Evolutionary conservation across 306 rosid species (phyloP).

Genomic region (Heteromeles arbutifolia): DNA sequence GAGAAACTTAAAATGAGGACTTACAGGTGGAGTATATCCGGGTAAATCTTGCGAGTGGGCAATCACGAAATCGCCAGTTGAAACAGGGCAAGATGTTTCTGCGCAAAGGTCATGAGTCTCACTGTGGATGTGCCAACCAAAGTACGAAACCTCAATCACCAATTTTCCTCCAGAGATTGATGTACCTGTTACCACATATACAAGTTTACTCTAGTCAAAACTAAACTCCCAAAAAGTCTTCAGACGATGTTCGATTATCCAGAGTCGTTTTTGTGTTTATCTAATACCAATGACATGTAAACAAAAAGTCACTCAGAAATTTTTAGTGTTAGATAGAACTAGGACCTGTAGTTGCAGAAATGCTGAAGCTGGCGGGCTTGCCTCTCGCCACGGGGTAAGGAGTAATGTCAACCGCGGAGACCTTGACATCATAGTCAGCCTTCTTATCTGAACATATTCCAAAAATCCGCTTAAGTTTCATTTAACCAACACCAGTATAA

Average conservation of each 20-base stretch:
- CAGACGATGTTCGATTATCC: background rate
- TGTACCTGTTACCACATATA: constrained; percentile 32
- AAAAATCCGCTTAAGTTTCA: background rate
- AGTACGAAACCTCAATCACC: constrained; percentile 68
- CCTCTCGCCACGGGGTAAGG: constrained; percentile 77
- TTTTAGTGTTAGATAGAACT: background rate
- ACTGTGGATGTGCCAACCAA: constrained; percentile 70
- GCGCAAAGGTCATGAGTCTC: constrained; percentile 79
- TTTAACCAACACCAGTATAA: background rate
- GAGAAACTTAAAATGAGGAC: constrained; percentile 25
- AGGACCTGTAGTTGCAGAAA: constrained; percentile 67
- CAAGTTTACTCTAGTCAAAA: background rate
- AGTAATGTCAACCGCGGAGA: constrained; percentile 59
- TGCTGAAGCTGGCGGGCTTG: constrained; percentile 66
- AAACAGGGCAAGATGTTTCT: constrained; percentile 79
- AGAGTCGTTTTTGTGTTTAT: background rate
- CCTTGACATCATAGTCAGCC: constrained; percentile 52
- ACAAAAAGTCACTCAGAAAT: background rate
- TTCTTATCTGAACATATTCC: constrained; percentile 48
- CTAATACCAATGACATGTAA: background rate
- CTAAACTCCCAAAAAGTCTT: background rate
- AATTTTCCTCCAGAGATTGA: constrained; percentile 64
- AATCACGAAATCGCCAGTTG: constrained; percentile 67
- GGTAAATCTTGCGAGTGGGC: constrained; percentile 71
- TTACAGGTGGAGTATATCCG: constrained; percentile 80